Conservation (phyloP, 148 eudicot genomes). For the Vaccinium corymbosum region DNA sequence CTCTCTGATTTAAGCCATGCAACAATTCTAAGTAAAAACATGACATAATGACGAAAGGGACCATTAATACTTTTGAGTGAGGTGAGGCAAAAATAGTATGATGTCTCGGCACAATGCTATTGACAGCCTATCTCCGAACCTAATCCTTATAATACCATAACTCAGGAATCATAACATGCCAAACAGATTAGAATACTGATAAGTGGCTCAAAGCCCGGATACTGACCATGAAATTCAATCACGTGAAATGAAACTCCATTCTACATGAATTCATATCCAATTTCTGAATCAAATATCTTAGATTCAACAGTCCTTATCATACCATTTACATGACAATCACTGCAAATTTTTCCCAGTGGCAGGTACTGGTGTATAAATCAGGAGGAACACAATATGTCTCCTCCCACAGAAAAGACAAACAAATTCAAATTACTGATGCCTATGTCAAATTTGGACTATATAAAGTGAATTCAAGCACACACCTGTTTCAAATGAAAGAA, state of each 20-base stretch:
- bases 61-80: background rate
- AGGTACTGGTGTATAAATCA: background rate
- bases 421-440: background rate
- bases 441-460: background rate
- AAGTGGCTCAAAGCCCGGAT: background rate
- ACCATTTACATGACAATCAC: background rate
- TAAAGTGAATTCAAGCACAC: background rate
- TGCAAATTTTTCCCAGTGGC: background rate
- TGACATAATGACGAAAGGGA: background rate
- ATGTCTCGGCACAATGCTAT: background rate
- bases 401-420: background rate
- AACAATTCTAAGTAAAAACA: conserved; percentile 18
- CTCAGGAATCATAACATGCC: background rate
- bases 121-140: background rate
- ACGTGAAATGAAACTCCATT: background rate
- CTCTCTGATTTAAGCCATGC: conserved; percentile 44
- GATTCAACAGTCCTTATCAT: background rate
- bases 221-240: background rate
- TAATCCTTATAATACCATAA: background rate
- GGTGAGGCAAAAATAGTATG: background rate
- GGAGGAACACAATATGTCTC: background rate
- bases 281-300: background rate
- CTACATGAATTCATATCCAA: background rate
- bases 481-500: background rate
- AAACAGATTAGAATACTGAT: background rate